A percentile compares a stretch with the other conserved stretches of the same genome.
These are phyloP conservation scores for Metschnikowia cubensis DNA, from an alignment of 805 yeast species.

Conservation along the genomic window DNA sequence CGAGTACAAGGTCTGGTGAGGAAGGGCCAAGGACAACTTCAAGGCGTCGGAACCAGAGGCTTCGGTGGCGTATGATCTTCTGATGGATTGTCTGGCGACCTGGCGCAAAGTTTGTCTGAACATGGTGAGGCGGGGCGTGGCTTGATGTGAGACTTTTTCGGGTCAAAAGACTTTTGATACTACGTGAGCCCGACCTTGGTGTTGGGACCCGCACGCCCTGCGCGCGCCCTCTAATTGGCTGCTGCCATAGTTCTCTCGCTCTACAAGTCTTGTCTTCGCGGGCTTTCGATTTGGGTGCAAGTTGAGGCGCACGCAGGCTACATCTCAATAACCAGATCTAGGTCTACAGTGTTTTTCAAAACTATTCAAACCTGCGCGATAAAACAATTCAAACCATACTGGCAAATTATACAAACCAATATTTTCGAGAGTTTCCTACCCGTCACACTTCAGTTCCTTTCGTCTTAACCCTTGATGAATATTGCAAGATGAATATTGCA, in stretches of 20 bases:
- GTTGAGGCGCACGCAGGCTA: neutral
- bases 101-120: conserved; percentile 63
- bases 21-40: conserved; percentile 86
- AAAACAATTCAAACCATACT: no score
- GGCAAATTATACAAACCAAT: no score
- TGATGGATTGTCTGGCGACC: conserved; percentile 57
- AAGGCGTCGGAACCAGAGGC: conserved; percentile 58
- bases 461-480: no score
- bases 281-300: conserved; percentile 1
- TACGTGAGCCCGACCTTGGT: conserved; percentile 12
- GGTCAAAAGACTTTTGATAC: conserved; percentile 4
- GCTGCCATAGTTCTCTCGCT: neutral
- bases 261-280: neutral
- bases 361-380: no score
- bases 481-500: no score
- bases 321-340: neutral
- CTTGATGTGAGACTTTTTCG: conserved; percentile 2
- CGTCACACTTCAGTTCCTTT: no score
- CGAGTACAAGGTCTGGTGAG: conserved; percentile 68
- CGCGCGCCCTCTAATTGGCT: conserved; percentile 32
- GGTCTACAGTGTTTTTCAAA: no score
- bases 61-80: conserved; percentile 90
- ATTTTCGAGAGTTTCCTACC: no score
- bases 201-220: conserved; percentile 17
- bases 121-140: conserved; percentile 31